Percentiles rank a stretch among this genome's conserved stretches.
Conservation (phyloP, 495 filamentous ascomycete genomes). For the Amorphotheca resinae region DNA sequence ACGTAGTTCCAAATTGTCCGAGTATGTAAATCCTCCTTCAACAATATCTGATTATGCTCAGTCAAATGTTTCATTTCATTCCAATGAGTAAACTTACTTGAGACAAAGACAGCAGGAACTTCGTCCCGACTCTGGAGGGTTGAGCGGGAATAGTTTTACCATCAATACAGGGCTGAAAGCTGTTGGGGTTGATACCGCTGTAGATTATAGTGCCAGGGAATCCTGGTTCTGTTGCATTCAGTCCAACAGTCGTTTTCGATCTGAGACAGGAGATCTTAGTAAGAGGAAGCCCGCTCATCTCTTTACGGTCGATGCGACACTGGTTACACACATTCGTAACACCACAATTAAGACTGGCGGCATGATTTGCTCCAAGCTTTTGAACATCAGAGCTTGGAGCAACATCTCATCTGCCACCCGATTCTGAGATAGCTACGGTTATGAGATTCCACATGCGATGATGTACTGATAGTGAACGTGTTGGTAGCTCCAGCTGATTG, state of each 20-base stretch:
- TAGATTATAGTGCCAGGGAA: neutral
- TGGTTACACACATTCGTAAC: neutral
- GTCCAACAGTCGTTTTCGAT: neutral
- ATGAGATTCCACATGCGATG: neutral
- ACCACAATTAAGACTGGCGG: neutral
- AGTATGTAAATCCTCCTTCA: too few relatives aligned
- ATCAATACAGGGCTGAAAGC: neutral
- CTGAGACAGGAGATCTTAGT: neutral
- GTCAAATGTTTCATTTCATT: too few relatives aligned
- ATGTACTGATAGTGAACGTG: neutral
- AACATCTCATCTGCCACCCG: neutral
- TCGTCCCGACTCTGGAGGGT: neutral
- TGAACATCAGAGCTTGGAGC: neutral
- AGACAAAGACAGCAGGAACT: too few relatives aligned
- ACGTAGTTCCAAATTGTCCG: too few relatives aligned
- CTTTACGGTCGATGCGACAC: too few relatives aligned
- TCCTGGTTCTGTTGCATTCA: neutral
- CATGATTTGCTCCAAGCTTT: neutral
- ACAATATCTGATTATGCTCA: too few relatives aligned
- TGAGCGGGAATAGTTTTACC: neutral
- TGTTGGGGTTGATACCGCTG: neutral
- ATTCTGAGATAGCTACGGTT: neutral
- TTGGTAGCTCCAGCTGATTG: neutral
- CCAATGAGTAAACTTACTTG: too few relatives aligned
- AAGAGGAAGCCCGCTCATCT: neutral